Base-by-base conservation (phyloP, 2,329 filamentous ascomycete species). In the Parascedosporium putredinis region DNA sequence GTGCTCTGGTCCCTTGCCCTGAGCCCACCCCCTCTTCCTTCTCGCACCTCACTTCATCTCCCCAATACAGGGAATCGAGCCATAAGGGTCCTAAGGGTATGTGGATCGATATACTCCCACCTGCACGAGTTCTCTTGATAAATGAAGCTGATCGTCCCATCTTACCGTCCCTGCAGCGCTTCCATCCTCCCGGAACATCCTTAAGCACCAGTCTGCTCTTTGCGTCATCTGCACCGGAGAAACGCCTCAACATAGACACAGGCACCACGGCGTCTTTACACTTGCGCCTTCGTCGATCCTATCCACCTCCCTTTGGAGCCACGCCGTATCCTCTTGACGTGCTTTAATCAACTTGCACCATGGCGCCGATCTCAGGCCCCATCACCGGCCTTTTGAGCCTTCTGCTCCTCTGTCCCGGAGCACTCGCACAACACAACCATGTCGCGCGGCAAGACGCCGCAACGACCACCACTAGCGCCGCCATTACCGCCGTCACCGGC, bases 401-500 rank as follows among this genome's bases (percentile, higher is more conserved):
- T n/a, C 25, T 48, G 18, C 47, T 50, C 16, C 27, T 50, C 6
- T 25, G 47, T 8, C 25, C 23, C 12, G 10, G 38, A 16, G 27
- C 16, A 8, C 3, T 20, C 23, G 14, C 27, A 3, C 12, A 29
- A 7, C n/a, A 27, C 5, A 42, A 7, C 8, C 38, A 33, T 29
- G 22, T 44, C n/a, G 40, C 12, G 4, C 36, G 31, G 22, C 24
- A 50, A 20, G 47, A 45, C 12, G 23, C 43, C n/a, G 49, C 43
- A 9, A 47, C 51, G 0, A 27, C 36, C 9, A 38, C 49, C 8
- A 29, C 52, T 10, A 50, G 50, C 10, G 36, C 45, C 9, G 50
- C 58, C 14, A 56, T 69, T 12, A 69, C 67, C 1, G 66, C 66
- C 27, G 58, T 72, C 12, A 66, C 68, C 1, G 59, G 57, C 40